Evolutionary conservation across 2,329 filamentous ascomycete species (phyloP), one percentile per base, ranked within the genome.

Genomic region (Huntiella bhutanensis): DNA sequence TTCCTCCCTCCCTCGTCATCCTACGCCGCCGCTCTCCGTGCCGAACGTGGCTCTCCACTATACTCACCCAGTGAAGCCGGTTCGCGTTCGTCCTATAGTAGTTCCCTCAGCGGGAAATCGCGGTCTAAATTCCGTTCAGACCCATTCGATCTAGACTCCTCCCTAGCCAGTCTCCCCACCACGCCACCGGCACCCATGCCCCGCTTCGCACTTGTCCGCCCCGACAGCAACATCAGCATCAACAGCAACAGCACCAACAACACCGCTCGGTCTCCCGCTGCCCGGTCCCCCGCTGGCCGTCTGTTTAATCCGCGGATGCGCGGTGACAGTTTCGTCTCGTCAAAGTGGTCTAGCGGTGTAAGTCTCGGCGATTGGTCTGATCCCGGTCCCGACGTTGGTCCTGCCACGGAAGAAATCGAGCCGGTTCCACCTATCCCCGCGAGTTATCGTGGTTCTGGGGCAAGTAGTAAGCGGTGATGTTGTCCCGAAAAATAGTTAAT

Each of bases 91-190:
- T 61, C 60, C 0, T 45, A 55, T 13, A 55, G 55, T 38, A 69
- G 64, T 35, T 54, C 58, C n/a, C 59, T 59, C 33, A 63, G 67
- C 39, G 64, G 63, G 39, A 64, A 61, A 4, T 59, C 63, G 12
- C 66, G 69, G 47, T 69, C 69, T 54, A 74, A 73, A 54, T 73
- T 75, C 56, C 70, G 73, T 39, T 77, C 73, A 1, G 74, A 79
- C 52, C 75, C 73, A 1, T 79, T 79, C 54, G 75, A 80, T 52
- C 63, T 79, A n/a, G 75, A 79, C 55, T 52, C 41, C 2, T 22
- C 41, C 12, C 16, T 45, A 5, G 22, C n/a, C n/a, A n/a, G 33
- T 11, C 16, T 37, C 10, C 62, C 10, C 56, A 58, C 44, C 51
- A 51, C 33, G 53, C 50, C 5, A 17, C 53, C 7, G 6, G 54